phyloP scores from a whole-genome alignment of 352 stramenopile genomes.

The Plasmopara viticola region DNA sequence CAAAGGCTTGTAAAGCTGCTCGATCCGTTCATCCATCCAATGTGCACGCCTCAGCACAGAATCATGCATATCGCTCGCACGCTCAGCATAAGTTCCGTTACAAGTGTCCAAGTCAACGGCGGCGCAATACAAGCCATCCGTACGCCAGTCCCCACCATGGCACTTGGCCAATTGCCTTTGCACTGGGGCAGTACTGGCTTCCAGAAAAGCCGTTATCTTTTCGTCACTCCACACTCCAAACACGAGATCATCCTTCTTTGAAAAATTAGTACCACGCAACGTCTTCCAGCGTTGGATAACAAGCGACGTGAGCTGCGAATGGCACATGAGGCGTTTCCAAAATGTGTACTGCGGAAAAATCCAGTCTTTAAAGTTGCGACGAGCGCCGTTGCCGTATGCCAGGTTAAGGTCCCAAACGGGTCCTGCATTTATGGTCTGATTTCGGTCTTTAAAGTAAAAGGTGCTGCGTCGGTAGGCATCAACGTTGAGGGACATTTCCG shows the following conservation, averaged over 20 bases:
- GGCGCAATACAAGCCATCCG: slow-evolving; percentile 46
- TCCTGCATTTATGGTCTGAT: slow-evolving; percentile 67
- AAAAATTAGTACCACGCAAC: slow-evolving; percentile 30
- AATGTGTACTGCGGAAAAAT: slow-evolving; percentile 72
- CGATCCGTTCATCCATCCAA: slow-evolving; percentile 75
- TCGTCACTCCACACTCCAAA: slow-evolving; percentile 47
- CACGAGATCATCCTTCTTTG: slow-evolving; percentile 9
- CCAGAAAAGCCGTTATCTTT: slow-evolving; percentile 43
- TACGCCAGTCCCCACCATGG: slow-evolving; percentile 37
- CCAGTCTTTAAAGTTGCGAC: slow-evolving; percentile 52
- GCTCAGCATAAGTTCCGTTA: slow-evolving; percentile 55
- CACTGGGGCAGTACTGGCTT: slow-evolving; percentile 39
- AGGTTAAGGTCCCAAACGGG: slow-evolving; percentile 78
- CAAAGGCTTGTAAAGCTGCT: slow-evolving; percentile 58
- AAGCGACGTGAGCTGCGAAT: slow-evolving; percentile 66
- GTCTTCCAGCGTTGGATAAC: slow-evolving; percentile 72
- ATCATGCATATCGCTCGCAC: slow-evolving; percentile 34
- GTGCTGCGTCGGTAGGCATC: slow-evolving; percentile 73
- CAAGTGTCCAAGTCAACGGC: slow-evolving; percentile 47
- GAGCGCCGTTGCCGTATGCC: slow-evolving; percentile 65
- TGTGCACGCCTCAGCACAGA: slow-evolving; percentile 40
- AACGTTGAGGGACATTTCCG: slow-evolving; percentile 76
- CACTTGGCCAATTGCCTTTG: slow-evolving; percentile 52
- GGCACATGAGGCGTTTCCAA: slow-evolving; percentile 77
- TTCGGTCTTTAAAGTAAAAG: slow-evolving; percentile 75